Conservation (phyloP, 345 rosid genomes). For the Durio zibethinus region DNA sequence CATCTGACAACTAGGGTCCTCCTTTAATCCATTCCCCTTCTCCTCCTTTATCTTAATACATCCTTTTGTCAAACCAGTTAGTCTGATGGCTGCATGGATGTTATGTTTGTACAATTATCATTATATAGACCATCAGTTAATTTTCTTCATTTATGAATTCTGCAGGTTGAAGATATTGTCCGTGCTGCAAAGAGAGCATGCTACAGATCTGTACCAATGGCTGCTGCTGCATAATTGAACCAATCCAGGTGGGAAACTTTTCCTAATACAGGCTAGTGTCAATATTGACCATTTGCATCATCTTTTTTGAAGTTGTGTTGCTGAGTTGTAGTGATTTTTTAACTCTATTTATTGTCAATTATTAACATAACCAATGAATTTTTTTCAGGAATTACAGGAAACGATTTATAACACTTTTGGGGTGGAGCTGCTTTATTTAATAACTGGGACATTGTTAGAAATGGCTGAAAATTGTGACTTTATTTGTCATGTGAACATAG, state of each 20-base stretch:
- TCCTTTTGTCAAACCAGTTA: not conserved
- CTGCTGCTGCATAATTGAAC: constrained; percentile 30
- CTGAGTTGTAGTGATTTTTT: not conserved
- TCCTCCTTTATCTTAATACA: not conserved
- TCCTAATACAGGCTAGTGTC: constrained; percentile 7
- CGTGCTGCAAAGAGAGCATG: constrained; percentile 68
- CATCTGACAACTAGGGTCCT: not conserved
- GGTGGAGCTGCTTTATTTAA: constrained; percentile 22
- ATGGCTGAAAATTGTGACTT: constrained; percentile 11
- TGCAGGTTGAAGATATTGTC: constrained; percentile 57
- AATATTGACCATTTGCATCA: not conserved
- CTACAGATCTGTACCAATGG: constrained; percentile 44
- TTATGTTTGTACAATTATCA: not conserved
- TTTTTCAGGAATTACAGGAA: constrained; percentile 18
- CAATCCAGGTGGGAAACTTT: not conserved
- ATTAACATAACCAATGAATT: not conserved
- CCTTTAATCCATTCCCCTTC: not conserved
- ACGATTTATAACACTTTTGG: constrained; percentile 15
- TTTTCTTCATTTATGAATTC: not conserved
- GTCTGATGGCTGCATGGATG: not conserved
- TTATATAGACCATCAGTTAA: not conserved
- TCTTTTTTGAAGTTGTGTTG: not conserved
- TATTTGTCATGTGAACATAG: constrained; percentile 15
- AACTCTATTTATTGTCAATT: not conserved
- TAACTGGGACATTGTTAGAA: constrained; percentile 24